Evolutionary conservation across 2,329 filamentous ascomycete genomes (phyloP).

Genomic region (Cladorrhinum sp.): DNA sequence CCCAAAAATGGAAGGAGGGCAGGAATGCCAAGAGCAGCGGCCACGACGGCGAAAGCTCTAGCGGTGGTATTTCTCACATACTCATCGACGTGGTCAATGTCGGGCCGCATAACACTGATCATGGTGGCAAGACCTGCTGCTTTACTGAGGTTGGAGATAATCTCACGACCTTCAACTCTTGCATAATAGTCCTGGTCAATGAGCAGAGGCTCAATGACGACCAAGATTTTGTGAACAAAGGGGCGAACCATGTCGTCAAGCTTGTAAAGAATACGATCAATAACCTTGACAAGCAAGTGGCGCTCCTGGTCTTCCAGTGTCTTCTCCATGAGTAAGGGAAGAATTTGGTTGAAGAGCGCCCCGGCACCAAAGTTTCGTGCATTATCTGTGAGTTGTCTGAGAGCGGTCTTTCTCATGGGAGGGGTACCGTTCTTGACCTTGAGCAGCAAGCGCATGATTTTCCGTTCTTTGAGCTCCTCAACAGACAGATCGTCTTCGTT

Average conservation of each 20-base stretch:
- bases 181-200: constrained; percentile 99
- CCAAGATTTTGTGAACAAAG: constrained; percentile 96
- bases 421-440: constrained; percentile 99
- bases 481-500: constrained; percentile 91
- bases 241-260: constrained; percentile 93
- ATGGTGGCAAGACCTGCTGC: constrained; percentile 95
- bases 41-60: constrained; percentile 93
- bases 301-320: constrained; percentile 96
- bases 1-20: constrained; percentile 91
- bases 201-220: constrained; percentile 97
- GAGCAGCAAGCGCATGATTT: constrained; percentile 93
- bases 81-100: constrained; percentile 97
- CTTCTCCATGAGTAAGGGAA: constrained; percentile 97
- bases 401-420: constrained; percentile 95
- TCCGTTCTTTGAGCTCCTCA: constrained; percentile 94
- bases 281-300: constrained; percentile 97
- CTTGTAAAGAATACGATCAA: constrained; percentile 97
- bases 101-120: constrained; percentile 98
- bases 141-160: constrained; percentile 96
- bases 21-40: constrained; percentile 91
- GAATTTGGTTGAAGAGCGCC: constrained; percentile 92
- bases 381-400: constrained; percentile 96
- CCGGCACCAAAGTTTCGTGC: constrained; percentile 93
- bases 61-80: constrained; percentile 98
- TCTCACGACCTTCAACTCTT: constrained; percentile 94